phyloP scores from a whole-genome alignment of 2,329 filamentous ascomycete genomes.

The Colletotrichum tofieldiae region DNA sequence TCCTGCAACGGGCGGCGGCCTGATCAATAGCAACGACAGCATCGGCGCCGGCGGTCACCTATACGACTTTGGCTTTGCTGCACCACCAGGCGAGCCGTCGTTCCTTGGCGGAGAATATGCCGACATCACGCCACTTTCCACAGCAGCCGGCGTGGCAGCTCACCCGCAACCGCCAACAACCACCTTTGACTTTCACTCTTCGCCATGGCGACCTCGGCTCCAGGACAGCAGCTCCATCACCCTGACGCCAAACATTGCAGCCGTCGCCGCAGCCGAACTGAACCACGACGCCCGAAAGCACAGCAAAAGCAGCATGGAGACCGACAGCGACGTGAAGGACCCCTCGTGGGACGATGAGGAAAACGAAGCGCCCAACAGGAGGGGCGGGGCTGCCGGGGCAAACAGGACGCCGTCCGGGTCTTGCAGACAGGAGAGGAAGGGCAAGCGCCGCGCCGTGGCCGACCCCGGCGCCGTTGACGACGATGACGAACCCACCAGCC shows the following conservation, averaged over 20 bases:
- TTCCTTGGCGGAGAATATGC: conserved; percentile 42
- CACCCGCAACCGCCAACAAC: conserved; percentile 29
- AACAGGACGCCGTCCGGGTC: conserved; percentile 6
- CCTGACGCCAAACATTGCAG: conserved; percentile 37
- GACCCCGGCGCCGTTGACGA: conserved; percentile 11
- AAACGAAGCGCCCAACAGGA: conserved; percentile 1
- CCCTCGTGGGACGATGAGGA: conserved; percentile 31
- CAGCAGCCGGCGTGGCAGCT: conserved; percentile 21
- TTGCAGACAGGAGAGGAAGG: conserved; percentile 29
- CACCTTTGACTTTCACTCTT: conserved; percentile 37
- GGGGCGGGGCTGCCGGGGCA: background rate
- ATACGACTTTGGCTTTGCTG: conserved; percentile 36
- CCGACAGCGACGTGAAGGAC: conserved; percentile 34
- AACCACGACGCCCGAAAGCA: conserved; percentile 37
- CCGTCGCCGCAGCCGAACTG: conserved; percentile 35
- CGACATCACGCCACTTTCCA: conserved; percentile 43
- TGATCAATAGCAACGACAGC: background rate
- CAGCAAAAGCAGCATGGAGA: conserved; percentile 37
- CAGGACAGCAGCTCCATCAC: conserved; percentile 37
- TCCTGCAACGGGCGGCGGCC: conserved; percentile 18
- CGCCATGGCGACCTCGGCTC: conserved; percentile 37
- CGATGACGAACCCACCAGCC: conserved; percentile 30
- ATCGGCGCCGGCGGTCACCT: conserved; percentile 7
- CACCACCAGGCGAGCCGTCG: conserved; percentile 37
- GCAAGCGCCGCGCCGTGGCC: conserved; percentile 35